phyloP scores from a whole-genome alignment of 768 basidiomycete species.

The Ramaria rubella region DNA sequence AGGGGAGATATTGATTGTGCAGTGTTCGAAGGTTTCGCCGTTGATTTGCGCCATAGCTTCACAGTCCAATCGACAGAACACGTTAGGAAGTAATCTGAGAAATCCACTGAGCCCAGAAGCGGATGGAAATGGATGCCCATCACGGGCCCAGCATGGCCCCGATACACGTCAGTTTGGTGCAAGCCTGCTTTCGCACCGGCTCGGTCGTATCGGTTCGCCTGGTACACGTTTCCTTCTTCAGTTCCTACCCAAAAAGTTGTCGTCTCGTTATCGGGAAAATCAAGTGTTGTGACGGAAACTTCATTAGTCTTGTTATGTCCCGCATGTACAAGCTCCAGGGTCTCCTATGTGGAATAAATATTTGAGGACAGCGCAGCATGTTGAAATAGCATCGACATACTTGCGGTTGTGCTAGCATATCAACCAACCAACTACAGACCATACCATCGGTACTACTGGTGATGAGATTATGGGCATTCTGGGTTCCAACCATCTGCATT shows the following conservation, averaged over 20 bases:
- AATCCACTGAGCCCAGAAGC: conserved; percentile 82
- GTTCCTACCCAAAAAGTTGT: conserved; percentile 97
- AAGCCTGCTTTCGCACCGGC: conserved; percentile 95
- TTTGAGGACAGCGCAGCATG: background rate
- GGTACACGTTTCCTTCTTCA: conserved; percentile 95
- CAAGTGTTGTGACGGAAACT: conserved; percentile 87
- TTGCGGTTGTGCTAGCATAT: conserved; percentile 98
- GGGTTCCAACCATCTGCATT: conserved; percentile 97
- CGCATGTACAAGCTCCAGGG: conserved; percentile 79
- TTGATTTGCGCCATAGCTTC: conserved; percentile 86
- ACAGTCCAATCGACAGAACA: conserved; percentile 97
- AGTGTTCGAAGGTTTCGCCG: conserved; percentile 59
- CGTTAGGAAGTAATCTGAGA: conserved; percentile 91
- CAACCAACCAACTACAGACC: conserved; percentile 96
- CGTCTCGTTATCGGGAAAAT: conserved; percentile 95
- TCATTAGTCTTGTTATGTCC: conserved; percentile 97
- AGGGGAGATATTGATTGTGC: conserved; percentile 59
- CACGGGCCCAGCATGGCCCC: conserved; percentile 87
- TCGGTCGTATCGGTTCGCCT: conserved; percentile 94
- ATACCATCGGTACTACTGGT: conserved; percentile 96
- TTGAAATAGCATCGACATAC: conserved; percentile 32
- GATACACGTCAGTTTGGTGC: conserved; percentile 89
- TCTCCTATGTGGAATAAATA: conserved; percentile 57
- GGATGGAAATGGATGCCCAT: conserved; percentile 96
- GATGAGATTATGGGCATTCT: conserved; percentile 96